Base-by-base conservation (phyloP, 257 asterid species). In the Ophiorrhiza pumila region DNA sequence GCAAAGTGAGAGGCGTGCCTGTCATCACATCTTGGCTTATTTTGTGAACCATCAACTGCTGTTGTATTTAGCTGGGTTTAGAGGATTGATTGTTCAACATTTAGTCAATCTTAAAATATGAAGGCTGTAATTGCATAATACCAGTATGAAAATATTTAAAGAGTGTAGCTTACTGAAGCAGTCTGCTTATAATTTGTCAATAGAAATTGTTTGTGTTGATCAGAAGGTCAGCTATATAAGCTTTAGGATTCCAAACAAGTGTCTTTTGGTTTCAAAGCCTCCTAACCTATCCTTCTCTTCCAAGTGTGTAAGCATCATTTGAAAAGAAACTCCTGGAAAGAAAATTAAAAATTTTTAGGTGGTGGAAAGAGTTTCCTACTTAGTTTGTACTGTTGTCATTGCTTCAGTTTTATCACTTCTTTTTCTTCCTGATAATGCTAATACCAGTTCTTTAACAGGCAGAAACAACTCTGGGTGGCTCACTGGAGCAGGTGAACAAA, bases 401-500 rank as follows among this genome's bases (percentile, higher is more conserved):
- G 7, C 23, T 18, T 3, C 67, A 46, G 59, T 58, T 17, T 27
- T 35, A 34, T 55, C 4, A 45, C 25, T 25, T 10, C 57, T 46
- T 0, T 34, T 37, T 65, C 11, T 32, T 7, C 23, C 46, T 55
- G 18, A 12, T 59, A 52, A 61, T 75, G 35, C 71, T 83, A 34
- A 79, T 39, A 23, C 42, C 22, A 45, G 49, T 77, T 52, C 59
- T 66, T 74, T 20, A 75, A 73, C 74, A 87, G 92, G 83, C 79
- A 6, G 90, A 83, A 74, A 80, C 77, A 74, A 80, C 77, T 57
- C 67, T 74, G 4, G 81, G 83, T 70, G 82, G 81, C 71, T 59
- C 83, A 37, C 85, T 75, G 53, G 92, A 85, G 72, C 88, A 68
- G 84, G 89, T 87, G 22, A 62, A 35, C 25, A 76, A 67, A 17